Evolutionary conservation across 495 filamentous ascomycete genomes (phyloP).

Genomic region (Trichodelitschia bisporula): DNA sequence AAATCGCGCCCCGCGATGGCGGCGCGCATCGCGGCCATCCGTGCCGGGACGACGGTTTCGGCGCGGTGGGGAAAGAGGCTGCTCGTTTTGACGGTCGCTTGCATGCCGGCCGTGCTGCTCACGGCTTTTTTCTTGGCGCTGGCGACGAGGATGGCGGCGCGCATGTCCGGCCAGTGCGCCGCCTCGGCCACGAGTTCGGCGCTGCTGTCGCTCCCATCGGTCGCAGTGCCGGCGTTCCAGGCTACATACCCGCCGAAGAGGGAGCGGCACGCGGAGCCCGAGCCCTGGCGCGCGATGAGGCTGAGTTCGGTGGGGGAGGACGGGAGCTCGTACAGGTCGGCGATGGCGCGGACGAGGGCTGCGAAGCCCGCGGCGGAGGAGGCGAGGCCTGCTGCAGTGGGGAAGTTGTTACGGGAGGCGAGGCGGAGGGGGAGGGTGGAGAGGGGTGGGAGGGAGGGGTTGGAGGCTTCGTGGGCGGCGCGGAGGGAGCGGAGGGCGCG

Average conservation of each 20-base stretch:
- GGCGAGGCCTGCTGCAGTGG: conserved; percentile 88
- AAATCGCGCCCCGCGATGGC: conserved; percentile 63
- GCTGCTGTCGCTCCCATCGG: conserved; percentile 58
- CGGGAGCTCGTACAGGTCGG: conserved; percentile 68
- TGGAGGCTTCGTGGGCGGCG: conserved; percentile 38
- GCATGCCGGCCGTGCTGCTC: conserved; percentile 78
- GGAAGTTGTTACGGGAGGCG: conserved; percentile 94
- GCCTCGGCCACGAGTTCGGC: conserved; percentile 71
- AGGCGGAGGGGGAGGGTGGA: conserved; percentile 50
- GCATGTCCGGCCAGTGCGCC: conserved; percentile 85
- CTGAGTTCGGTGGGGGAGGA: conserved; percentile 56
- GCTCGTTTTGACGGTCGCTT: conserved; percentile 76
- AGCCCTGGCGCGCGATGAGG: conserved; percentile 81
- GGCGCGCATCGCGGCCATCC: conserved; percentile 69
- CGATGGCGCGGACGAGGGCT: conserved; percentile 77
- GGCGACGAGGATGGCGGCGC: conserved; percentile 70
- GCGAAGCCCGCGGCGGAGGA: conserved; percentile 87
- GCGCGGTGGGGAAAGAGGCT: conserved; percentile 54
- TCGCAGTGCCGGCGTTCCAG: conserved; percentile 33
- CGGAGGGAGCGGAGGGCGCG: conserved; percentile 59
- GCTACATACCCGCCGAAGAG: conserved; percentile 90
- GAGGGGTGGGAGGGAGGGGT: conserved; percentile 53
- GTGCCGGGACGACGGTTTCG: conserved; percentile 44
- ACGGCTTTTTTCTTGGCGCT: conserved; percentile 89
- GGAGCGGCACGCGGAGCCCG: conserved; percentile 74